Base-by-base conservation (phyloP, 2,329 filamentous ascomycete genomes). In the Mariannaea elegans region DNA sequence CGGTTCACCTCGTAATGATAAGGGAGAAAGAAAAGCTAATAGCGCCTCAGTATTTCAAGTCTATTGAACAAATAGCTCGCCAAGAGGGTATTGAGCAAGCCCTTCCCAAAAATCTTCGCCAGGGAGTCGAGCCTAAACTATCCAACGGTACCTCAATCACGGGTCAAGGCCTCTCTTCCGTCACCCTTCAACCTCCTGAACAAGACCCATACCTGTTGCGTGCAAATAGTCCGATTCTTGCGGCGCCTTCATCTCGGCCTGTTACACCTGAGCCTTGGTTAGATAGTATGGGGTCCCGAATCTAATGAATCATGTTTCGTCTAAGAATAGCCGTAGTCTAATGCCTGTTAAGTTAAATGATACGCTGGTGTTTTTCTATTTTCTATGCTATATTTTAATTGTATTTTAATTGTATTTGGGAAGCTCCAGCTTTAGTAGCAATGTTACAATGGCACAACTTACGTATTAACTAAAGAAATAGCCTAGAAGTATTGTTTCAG, bases 261-360 rank as follows among this genome's bases (percentile, higher is more conserved):
- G 29, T 54, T 18, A 54, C 50, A 3, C 50, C 50, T 12, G 50
- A 54, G 21, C 39, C 39, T 13, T 32, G 19, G 4, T 32, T 54
- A 7, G 50, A 54, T 13, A 54, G 27, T n/a, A 54, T 54, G 50
- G 18, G 39, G 7, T 54, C 50, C 1, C 50, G 50, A 14, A 36
- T 36, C 7, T 27, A 27, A 27, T 5, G 24, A 9, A 27, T 6
- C 9, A 9, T 27, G 9, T 27, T 27, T 27, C 24, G 5, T 6
- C 5, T 27, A 9, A 27, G 24, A 27, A 27, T 27, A 27, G 24
- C 24, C 9, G 24, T 5, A 9, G 24, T 9, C 24, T 9, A 9
- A 27, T 27, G 24, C 9, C 24, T 27, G 9, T 5, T 6, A 27
- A 27, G 24, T 27, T 9, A 9, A 27, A 27, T 5, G 9, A 6